These are phyloP conservation scores for Eucalyptus globulus DNA, from an alignment of 345 rosid genomes.

Conservation along the genomic window DNA sequence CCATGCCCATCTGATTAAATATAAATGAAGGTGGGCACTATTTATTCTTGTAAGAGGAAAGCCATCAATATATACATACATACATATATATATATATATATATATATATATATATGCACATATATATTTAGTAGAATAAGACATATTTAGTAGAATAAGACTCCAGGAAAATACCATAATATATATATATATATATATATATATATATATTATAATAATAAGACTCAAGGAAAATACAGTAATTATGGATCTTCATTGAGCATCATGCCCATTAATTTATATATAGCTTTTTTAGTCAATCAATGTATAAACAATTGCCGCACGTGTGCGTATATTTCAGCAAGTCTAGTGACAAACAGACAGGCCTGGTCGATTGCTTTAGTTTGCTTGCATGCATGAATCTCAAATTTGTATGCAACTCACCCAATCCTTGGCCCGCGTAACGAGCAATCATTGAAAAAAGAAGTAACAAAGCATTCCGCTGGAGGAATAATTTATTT, in stretches of 20 bases:
- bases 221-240: too few relatives aligned
- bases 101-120: too few relatives aligned
- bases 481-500: not conserved
- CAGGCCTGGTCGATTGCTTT: not conserved
- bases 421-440: not conserved
- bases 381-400: not conserved
- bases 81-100: accelerated
- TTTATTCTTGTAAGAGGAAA: too few relatives aligned
- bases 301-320: not conserved
- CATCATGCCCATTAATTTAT: too few relatives aligned
- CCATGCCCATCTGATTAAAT: not conserved
- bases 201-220: too few relatives aligned
- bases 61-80: too few relatives aligned
- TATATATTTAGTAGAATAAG: too few relatives aligned
- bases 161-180: too few relatives aligned
- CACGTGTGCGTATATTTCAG: not conserved
- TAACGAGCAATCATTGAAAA: not conserved
- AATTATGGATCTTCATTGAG: too few relatives aligned
- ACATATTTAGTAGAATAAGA: too few relatives aligned
- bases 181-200: accelerated
- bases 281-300: too few relatives aligned
- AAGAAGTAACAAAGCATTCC: not conserved
- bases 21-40: too few relatives aligned
- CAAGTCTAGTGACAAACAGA: not conserved
- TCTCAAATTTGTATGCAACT: not conserved